These are phyloP conservation scores for Platanthera guangdongensis DNA, from an alignment of 106 monocot species.

Conservation along the genomic window DNA sequence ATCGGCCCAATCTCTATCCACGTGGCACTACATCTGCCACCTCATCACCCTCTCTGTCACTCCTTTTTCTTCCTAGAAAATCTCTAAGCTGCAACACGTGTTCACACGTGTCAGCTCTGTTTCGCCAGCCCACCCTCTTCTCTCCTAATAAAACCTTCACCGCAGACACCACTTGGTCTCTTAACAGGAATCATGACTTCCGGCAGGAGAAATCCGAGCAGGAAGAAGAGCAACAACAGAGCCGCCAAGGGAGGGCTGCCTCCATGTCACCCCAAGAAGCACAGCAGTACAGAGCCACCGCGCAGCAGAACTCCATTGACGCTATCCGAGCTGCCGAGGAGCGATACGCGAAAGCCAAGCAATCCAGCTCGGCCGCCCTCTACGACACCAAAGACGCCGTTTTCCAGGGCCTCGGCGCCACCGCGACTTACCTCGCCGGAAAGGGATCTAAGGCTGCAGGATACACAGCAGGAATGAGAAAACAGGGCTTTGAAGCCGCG, in stretches of 20 bases:
- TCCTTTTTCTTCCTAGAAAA: too few relatives aligned
- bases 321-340: constrained; percentile 53
- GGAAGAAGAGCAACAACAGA: too few relatives aligned
- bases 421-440: constrained; percentile 19
- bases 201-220: too few relatives aligned
- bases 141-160: too few relatives aligned
- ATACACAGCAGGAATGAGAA: constrained; percentile 12
- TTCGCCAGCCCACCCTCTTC: too few relatives aligned
- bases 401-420: constrained; percentile 19
- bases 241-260: neutral
- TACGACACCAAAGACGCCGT: constrained; percentile 40
- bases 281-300: constrained; percentile 29
- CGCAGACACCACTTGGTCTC: too few relatives aligned
- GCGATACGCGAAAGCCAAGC: constrained; percentile 51
- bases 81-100: too few relatives aligned
- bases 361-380: constrained; percentile 18
- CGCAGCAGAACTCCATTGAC: constrained; percentile 74
- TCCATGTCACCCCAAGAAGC: constrained; percentile 40
- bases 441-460: constrained; percentile 14
- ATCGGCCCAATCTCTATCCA: too few relatives aligned
- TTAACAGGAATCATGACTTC: too few relatives aligned
- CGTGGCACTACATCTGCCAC: too few relatives aligned
- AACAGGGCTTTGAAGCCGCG: constrained; percentile 12
- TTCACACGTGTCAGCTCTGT: too few relatives aligned
- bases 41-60: too few relatives aligned